These are phyloP conservation scores for Fusarium equiseti DNA, from an alignment of 2,329 filamentous ascomycete genomes.

Conservation along the genomic window DNA sequence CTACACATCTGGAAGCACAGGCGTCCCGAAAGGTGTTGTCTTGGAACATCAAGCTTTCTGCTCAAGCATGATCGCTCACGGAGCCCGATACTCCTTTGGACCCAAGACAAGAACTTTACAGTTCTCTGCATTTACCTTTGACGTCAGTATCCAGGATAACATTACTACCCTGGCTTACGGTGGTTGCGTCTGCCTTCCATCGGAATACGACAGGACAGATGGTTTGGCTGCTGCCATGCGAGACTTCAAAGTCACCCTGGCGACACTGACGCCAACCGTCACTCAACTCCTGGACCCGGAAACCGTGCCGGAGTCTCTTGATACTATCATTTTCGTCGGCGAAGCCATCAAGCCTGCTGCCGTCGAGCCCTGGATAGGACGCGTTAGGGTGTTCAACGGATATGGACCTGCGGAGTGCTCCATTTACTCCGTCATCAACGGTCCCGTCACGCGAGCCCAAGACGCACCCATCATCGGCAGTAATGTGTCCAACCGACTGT, in stretches of 20 bases:
- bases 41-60: neutral
- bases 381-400: neutral
- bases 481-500: too few species aligned
- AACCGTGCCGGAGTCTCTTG: too few species aligned
- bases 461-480: too few species aligned
- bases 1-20: conserved; percentile 1
- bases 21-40: neutral
- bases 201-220: neutral
- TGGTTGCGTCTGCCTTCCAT: neutral
- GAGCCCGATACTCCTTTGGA: neutral
- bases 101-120: neutral
- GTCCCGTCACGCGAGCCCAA: too few species aligned
- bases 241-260: neutral
- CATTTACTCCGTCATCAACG: neutral
- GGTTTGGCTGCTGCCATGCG: neutral
- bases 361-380: neutral
- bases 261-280: neutral
- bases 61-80: conserved; percentile 1
- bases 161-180: neutral
- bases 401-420: conserved; percentile 5
- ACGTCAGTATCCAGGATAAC: conserved; percentile 1
- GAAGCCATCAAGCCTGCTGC: too few species aligned
- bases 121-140: conserved; percentile 3
- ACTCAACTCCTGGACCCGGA: neutral
- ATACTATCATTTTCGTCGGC: too few species aligned